These are phyloP conservation scores for Leccinum huronense DNA, from an alignment of 1,284 basidiomycete species.

Conservation along the genomic window DNA sequence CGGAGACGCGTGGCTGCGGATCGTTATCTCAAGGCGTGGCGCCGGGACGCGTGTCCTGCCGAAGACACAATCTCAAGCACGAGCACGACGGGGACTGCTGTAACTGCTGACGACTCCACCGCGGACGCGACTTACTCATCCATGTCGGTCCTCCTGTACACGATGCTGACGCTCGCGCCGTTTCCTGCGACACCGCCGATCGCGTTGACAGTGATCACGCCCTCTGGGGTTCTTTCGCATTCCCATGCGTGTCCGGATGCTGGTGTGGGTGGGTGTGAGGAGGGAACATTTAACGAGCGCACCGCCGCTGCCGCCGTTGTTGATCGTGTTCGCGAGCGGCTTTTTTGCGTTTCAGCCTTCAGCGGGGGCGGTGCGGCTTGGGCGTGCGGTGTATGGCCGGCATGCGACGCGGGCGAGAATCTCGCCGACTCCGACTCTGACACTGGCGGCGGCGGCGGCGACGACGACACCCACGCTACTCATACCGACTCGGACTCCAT, in stretches of 20 bases:
- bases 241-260: conserved; percentile 14
- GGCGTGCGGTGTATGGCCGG: conserved; percentile 23
- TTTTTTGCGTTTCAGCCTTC: conserved; percentile 11
- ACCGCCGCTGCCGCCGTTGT: conserved; percentile 23
- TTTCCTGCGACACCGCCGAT: conserved; percentile 26
- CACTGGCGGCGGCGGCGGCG: not conserved
- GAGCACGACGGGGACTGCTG: too few relatives aligned
- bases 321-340: conserved; percentile 28
- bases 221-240: conserved; percentile 11
- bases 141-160: conserved; percentile 31
- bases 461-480: not conserved
- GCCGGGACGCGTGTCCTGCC: conserved; percentile 12
- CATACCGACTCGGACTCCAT: conserved; percentile 18
- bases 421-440: too few relatives aligned
- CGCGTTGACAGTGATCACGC: conserved; percentile 20
- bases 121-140: conserved; percentile 2
- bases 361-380: conserved; percentile 15
- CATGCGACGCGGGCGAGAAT: conserved; percentile 11
- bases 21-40: conserved; percentile 20
- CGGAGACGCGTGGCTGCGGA: conserved; percentile 21
- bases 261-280: conserved; percentile 4
- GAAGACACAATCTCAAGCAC: not conserved
- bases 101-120: not conserved
- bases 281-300: conserved; percentile 24
- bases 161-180: conserved; percentile 34